Base-by-base conservation (phyloP, 768 basidiomycete species). In the Phlebiopsis flavidoalba region DNA sequence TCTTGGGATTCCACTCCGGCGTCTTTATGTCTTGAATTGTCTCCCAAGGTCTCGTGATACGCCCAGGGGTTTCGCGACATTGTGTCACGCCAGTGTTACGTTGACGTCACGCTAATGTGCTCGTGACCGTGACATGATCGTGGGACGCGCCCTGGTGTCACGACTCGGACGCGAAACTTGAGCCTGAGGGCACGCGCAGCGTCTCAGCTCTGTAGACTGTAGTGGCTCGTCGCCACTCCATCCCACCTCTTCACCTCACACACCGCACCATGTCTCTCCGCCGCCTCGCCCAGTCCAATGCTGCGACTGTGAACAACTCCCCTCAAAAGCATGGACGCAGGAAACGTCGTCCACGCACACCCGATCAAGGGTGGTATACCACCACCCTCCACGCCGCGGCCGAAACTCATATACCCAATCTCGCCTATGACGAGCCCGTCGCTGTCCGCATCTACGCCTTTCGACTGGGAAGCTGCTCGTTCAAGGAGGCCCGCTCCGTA, bases 391-490 rank as follows among this genome's bases (percentile, higher is more conserved):
- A 79, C 79, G 2, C 74, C 81, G 69, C 70, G 75, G 70, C 64
- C 74, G 14, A 81, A 83, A 35, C 77, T 68, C 8, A 66, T 70
- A 48, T 87, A 66, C 78, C 80, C 63, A 66, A 79, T 66, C 72
- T 85, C 71, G 82, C 10, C 90, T 82, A 3, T 83, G 82, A 37
- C 81, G 1, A 85, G 87, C 0, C 85, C 89, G 4, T 93, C 91
- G 3, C 78, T 89, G 51, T 90, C 91, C 5, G 86, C 88, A 1
- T 87, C 88, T 7, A 72, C 80, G 8, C 88, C 91, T 0, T 94
- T 94, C 67, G 91, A 94, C 75, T 93, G 92, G 92, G 87, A 89
- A 33, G 91, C 92, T 0, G 92, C 86, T 12, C 79, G 87, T n/a
- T 79, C 83, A 0, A 77, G 82, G 53, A 79, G 79, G 62, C 86